A percentile compares a stretch with the other conserved stretches of the same genome.
Evolutionary conservation across 768 basidiomycete species (phyloP).

Genomic region (Collybia mongolica): DNA sequence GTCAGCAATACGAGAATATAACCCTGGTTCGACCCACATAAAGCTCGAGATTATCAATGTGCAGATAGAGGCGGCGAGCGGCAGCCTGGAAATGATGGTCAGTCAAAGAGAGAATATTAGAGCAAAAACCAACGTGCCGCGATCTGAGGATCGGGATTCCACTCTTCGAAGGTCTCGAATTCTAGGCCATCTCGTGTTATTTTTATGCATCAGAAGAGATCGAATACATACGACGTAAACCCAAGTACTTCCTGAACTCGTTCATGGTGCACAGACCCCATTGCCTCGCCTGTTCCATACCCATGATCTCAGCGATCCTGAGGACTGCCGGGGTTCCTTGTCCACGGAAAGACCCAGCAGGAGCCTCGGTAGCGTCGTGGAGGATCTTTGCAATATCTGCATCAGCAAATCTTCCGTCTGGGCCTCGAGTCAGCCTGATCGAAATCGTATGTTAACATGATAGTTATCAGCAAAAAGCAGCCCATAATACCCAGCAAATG

Average conservation of each 20-base stretch:
- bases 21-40: slow-evolving; percentile 16
- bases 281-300: slow-evolving; percentile 46
- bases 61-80: slow-evolving; percentile 26
- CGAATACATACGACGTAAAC: slow-evolving; percentile 35
- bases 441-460: not conserved
- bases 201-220: not conserved
- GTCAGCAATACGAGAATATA: not conserved
- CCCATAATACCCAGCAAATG: slow-evolving; percentile 32
- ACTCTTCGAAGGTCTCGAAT: slow-evolving; percentile 47
- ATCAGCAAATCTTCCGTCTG: slow-evolving; percentile 49
- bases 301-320: slow-evolving; percentile 51
- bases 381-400: slow-evolving; percentile 47
- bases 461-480: not conserved
- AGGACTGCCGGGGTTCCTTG: slow-evolving; percentile 45
- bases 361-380: slow-evolving; percentile 41
- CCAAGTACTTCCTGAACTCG: slow-evolving; percentile 49
- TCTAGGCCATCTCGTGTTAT: slow-evolving; percentile 15
- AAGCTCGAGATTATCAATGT: slow-evolving; percentile 29
- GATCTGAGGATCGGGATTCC: slow-evolving; percentile 45
- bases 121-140: slow-evolving; percentile 12
- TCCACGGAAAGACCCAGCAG: slow-evolving; percentile 45
- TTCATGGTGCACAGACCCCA: slow-evolving; percentile 59
- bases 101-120: slow-evolving; percentile 15
- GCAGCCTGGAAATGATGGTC: slow-evolving; percentile 6
- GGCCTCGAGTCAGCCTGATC: slow-evolving; percentile 35